Conservation (phyloP, 73 alveolate genomes). For the Paramecium sonneborni region DNA sequence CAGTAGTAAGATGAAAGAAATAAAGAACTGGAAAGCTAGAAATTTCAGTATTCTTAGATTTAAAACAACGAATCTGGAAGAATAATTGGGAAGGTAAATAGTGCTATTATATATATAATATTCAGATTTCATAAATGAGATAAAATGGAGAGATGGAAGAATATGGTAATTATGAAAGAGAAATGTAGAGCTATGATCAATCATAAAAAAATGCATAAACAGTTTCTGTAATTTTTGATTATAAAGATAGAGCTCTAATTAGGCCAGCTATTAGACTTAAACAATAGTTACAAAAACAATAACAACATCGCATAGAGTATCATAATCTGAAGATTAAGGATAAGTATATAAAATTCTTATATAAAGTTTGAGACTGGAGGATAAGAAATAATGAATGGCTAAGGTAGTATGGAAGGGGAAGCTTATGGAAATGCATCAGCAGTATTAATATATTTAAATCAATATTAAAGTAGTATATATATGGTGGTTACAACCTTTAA, state of each 20-base stretch:
- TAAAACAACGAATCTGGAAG: background rate
- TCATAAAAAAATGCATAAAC: background rate
- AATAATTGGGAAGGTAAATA: background rate
- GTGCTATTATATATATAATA: background rate
- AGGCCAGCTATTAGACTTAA: background rate
- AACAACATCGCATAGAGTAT: background rate
- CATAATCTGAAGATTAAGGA: background rate
- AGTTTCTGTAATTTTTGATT: background rate
- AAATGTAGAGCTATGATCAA: background rate
- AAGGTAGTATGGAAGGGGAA: background rate
- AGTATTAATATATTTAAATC: background rate
- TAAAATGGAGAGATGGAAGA: background rate
- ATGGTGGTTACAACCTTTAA: background rate
- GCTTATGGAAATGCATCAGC: background rate
- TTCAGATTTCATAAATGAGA: background rate
- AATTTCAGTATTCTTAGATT: background rate
- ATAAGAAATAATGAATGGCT: background rate
- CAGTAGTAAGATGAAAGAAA: background rate
- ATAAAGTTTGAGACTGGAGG: background rate
- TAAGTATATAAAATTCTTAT: background rate
- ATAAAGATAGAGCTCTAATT: background rate
- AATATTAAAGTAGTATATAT: background rate
- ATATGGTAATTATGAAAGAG: background rate
- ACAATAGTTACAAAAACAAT: background rate
- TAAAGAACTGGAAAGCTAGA: background rate